Evolutionary conservation across 2,329 filamentous ascomycete species (phyloP), one percentile per base, ranked within the genome.

Genomic region (Calonectria fujianensis): DNA sequence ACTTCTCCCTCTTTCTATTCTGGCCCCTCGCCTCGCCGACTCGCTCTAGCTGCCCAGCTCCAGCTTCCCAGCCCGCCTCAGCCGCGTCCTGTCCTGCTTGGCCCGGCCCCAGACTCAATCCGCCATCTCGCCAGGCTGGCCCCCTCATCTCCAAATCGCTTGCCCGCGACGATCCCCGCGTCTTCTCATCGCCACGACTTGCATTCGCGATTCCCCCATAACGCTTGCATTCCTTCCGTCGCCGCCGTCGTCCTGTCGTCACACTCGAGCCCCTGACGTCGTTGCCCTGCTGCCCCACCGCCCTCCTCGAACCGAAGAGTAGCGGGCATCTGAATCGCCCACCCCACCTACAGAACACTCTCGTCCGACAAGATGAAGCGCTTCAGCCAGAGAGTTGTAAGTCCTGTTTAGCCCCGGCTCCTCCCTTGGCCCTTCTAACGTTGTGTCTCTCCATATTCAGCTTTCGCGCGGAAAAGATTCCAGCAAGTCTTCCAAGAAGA

Each of bases 301-400:
- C 74, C 71, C 72, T 80, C 73, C 65, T 76, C 77, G 66, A 77
- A 73, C 76, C 73, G 74, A 80, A 74, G 75, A 77, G 79, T 78
- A 77, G 79, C 79, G 79, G 80, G 78, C 77, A 79, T 78, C 80
- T 76, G 70, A 52, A 80, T 75, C 80, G 77, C 72, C 79, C 80
- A 77, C 80, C 80, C 78, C 76, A 70, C 75, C 74, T 77, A 74
- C 74, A 75, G 72, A 74, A 79, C 76, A 70, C 78, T 79, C 77
- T 81, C 77, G 77, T 76, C 78, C 78, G 87, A 86, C 87, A 94
- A 91, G 87, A 98, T 98, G 96, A 98, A 98, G 90, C 94, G 95
- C 86, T 98, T 98, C 88, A 94, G 96, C 88, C 95, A 98, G 90
- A 95, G 95, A 94, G 96, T 98, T 90, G 96, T 98, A 92, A 91